phyloP scores from a whole-genome alignment of 768 basidiomycete genomes.

The Hericium erinaceus region DNA sequence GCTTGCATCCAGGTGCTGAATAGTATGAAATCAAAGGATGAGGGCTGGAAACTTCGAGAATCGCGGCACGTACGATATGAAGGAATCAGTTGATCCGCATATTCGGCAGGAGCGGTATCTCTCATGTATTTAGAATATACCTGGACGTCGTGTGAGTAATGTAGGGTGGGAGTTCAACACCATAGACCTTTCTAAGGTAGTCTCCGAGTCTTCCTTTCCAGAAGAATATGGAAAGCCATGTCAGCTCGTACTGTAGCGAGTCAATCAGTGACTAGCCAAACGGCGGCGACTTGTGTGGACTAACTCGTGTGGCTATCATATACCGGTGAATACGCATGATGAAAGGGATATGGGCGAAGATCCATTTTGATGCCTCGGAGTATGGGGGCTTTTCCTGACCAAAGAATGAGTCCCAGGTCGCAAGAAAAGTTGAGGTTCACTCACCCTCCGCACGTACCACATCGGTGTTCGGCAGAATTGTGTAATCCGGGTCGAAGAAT shows the following conservation, averaged over 20 bases:
- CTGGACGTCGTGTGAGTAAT: not conserved
- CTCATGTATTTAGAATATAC: conserved; percentile 12
- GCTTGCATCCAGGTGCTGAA: conserved; percentile 18
- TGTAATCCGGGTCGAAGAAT: conserved; percentile 16
- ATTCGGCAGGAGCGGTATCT: conserved; percentile 19
- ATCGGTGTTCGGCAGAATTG: conserved; percentile 22
- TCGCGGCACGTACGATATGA: conserved; percentile 16
- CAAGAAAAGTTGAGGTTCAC: not conserved
- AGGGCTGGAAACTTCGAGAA: not conserved
- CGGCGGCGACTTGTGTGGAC: not conserved
- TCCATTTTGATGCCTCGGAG: conserved; percentile 10
- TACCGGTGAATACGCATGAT: conserved; percentile 6
- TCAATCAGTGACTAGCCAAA: not conserved
- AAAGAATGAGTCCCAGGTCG: not conserved
- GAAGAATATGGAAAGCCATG: not conserved
- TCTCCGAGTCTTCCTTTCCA: not conserved
- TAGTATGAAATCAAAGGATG: not conserved
- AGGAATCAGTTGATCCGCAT: conserved; percentile 21
- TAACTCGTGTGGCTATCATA: conserved; percentile 6
- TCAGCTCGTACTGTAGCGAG: not conserved
- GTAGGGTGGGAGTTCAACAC: not conserved
- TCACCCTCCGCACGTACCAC: conserved; percentile 15
- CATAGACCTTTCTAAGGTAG: not conserved
- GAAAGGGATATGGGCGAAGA: conserved; percentile 14
- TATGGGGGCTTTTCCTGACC: conserved; percentile 6